Conservation (phyloP, 345 rosid species). For the Pistacia vera region DNA sequence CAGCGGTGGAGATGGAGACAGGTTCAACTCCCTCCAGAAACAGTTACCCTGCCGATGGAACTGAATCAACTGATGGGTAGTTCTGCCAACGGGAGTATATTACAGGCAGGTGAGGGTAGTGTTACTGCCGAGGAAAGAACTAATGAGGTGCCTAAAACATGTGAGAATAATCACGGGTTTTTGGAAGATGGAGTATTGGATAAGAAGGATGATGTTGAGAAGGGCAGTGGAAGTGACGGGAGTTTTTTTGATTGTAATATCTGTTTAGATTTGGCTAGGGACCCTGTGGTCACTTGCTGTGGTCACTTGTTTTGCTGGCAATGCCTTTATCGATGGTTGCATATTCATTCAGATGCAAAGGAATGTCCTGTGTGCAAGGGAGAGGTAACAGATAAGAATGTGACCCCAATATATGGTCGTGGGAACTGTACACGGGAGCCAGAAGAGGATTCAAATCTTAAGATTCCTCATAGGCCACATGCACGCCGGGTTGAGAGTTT, state of each 20-base stretch:
- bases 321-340: slow-evolving; percentile 80
- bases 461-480: slow-evolving; percentile 79
- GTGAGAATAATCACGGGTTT: slow-evolving; percentile 68
- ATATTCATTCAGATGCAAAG: slow-evolving; percentile 72
- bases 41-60: slow-evolving; percentile 57
- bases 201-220: slow-evolving; percentile 59
- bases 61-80: slow-evolving; percentile 56
- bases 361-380: slow-evolving; percentile 99
- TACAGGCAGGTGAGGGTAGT: slow-evolving; percentile 94
- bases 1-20: slow-evolving; percentile 61
- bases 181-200: slow-evolving; percentile 53
- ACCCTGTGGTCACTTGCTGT: slow-evolving; percentile 92
- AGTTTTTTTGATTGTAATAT: slow-evolving; percentile 84
- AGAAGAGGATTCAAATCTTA: slow-evolving; percentile 59
- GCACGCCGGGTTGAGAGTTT: slow-evolving; percentile 84
- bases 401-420: slow-evolving; percentile 88
- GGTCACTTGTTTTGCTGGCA: slow-evolving; percentile 98
- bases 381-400: slow-evolving; percentile 73
- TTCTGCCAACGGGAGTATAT: slow-evolving; percentile 41
- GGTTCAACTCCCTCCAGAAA: slow-evolving; percentile 45
- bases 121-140: slow-evolving; percentile 70
- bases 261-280: slow-evolving; percentile 79
- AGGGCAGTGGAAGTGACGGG: slow-evolving; percentile 58
- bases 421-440: slow-evolving; percentile 55
- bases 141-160: slow-evolving; percentile 55